Evolutionary conservation across 2,329 filamentous ascomycete genomes (phyloP), one percentile per base, ranked within the genome.

Genomic region (Pyrenochaeta sp.): DNA sequence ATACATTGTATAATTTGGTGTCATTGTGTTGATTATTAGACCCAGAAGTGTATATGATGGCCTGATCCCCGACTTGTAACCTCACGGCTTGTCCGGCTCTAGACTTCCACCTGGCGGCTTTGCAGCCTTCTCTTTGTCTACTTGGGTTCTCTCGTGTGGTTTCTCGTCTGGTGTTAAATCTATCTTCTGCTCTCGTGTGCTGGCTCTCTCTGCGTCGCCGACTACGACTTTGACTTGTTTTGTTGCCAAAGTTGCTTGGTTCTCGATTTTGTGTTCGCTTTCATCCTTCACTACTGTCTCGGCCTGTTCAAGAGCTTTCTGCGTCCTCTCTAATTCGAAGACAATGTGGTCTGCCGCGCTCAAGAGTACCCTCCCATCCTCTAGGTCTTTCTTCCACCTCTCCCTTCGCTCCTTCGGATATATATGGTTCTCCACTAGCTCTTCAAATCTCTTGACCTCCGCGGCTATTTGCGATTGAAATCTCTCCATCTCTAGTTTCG

Each of bases 361-460:
- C 33, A 69, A 32, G 36, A 72, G 40, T 4, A 46, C 42, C 3
- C 63, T 50, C 14, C 60, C 66, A 37, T 72, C 65, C 14, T 71
- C 63, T 0, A 66, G 37, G 45, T 71, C 65, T 45, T 45, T 50
- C 20, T 43, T 60, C 55, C 60, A 63, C 33, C 56, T 52, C 12
- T 66, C 60, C 21, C 57, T 62, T 39, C 41, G 50, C 47, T 58
- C 51, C 9, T 51, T 37, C 4, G 54, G 31, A 12, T 45, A 46
- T 15, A 47, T 52, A 0, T 45, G 23, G 10, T 61, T 42, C 1
- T 35, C 42, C 10, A 56, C 48, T 18, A 49, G 30, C 10, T 55
- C 45, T n/a, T 71, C 60, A n/a, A 70, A 66, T 2, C 18, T 44
- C 45, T 48, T 51, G 9, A 69, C 56, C 39, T 71, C 66, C 1